A percentile compares a stretch with the other conserved stretches of the same genome.
phyloP scores from a whole-genome alignment of 768 basidiomycete genomes.

The Trametes coccinea region DNA sequence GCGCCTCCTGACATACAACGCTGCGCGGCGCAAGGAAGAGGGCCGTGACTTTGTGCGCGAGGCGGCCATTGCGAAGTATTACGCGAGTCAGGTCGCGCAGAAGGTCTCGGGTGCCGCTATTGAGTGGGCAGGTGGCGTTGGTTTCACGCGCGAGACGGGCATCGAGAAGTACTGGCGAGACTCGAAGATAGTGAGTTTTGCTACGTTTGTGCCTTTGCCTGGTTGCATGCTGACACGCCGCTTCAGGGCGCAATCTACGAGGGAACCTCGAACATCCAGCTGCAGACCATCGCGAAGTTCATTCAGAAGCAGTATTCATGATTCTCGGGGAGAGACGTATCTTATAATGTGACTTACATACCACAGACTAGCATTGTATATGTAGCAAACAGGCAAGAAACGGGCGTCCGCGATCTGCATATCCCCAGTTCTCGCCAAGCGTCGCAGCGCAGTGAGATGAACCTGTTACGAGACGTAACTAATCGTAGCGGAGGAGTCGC shows the following conservation, averaged over 20 bases:
- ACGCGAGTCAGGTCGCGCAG: conserved; percentile 87
- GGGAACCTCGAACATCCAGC: conserved; percentile 97
- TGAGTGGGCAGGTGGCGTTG: conserved; percentile 94
- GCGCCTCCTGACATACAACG: conserved; percentile 92
- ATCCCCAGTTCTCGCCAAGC: no score
- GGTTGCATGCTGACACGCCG: conserved; percentile 4
- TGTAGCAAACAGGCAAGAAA: background rate
- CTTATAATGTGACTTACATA: background rate
- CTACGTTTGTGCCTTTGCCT: background rate
- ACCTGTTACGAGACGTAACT: background rate
- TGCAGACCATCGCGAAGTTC: conserved; percentile 93
- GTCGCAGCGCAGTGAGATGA: no score
- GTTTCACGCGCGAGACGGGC: conserved; percentile 90
- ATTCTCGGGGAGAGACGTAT: background rate
- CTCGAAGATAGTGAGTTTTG: conserved; percentile 84
- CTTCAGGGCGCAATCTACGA: conserved; percentile 85
- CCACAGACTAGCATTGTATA: background rate
- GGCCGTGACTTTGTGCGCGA: conserved; percentile 84
- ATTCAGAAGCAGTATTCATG: conserved; percentile 84
- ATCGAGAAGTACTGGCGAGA: conserved; percentile 98
- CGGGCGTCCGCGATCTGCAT: background rate
- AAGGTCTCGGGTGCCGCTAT: conserved; percentile 86
- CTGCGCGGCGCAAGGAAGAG: conserved; percentile 92
- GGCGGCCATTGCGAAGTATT: conserved; percentile 98
- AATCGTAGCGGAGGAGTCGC: background rate